Conservation (phyloP, 1,284 basidiomycete species). For the Inonotus obliquus region DNA sequence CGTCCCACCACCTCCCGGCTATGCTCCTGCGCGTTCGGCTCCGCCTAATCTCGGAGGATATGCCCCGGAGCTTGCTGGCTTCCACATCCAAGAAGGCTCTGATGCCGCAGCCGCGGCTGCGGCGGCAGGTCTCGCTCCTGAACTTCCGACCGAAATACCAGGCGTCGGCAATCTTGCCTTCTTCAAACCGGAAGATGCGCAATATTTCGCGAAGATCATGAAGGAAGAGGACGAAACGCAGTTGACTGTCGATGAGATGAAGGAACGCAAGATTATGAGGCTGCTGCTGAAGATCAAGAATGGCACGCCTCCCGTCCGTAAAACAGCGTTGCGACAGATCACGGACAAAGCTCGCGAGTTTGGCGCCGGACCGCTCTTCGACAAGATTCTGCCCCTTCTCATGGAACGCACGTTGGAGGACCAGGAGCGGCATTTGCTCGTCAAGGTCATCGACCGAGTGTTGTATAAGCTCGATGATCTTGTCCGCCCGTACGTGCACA, state of each 20-base stretch:
- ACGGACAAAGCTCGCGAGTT: constrained; percentile 99
- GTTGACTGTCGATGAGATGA: constrained; percentile 95
- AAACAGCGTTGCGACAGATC: constrained; percentile 96
- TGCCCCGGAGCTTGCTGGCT: constrained; percentile 74
- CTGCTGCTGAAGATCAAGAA: constrained; percentile 99
- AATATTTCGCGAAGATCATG: constrained; percentile 96
- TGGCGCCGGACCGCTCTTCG: constrained; percentile 97
- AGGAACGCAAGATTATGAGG: constrained; percentile 99
- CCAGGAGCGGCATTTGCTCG: constrained; percentile 96
- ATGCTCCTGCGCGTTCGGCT: constrained; percentile 76
- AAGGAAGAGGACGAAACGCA: constrained; percentile 95
- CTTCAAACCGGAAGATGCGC: constrained; percentile 97
- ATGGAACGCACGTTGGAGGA: constrained; percentile 99
- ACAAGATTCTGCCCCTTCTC: constrained; percentile 96
- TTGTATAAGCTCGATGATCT: constrained; percentile 99
- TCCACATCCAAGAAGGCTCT: constrained; percentile 94
- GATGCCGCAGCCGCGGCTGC: constrained; percentile 83
- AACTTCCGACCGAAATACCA: constrained; percentile 97
- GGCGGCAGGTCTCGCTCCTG: constrained; percentile 88
- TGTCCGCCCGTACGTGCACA: constrained; percentile 98
- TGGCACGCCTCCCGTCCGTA: constrained; percentile 96
- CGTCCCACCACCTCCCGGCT: constrained; percentile 91
- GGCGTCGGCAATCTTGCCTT: constrained; percentile 97
- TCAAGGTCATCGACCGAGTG: constrained; percentile 99
- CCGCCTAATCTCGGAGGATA: constrained; percentile 71